phyloP scores from a whole-genome alignment of 2,329 filamentous ascomycete species.

The Phyllosticta citrichinensis region DNA sequence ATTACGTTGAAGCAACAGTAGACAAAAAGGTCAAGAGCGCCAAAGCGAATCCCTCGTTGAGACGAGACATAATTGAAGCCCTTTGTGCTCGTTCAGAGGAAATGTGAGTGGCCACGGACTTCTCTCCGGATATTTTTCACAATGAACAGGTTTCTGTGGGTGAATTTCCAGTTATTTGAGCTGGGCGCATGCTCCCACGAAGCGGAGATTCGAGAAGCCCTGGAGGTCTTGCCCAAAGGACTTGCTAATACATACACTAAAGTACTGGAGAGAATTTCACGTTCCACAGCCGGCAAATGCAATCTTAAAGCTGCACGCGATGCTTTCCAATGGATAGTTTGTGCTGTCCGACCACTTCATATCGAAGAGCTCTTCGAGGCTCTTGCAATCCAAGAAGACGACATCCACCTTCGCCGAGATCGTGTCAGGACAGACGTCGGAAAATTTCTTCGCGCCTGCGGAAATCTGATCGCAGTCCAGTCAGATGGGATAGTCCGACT shows the following conservation, averaged over 20 bases:
- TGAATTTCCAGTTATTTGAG: slow-evolving; percentile 21
- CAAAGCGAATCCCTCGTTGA: slow-evolving; percentile 10
- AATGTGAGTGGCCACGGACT: slow-evolving; percentile 13
- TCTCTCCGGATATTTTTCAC: neutral
- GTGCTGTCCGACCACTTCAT: slow-evolving; percentile 13
- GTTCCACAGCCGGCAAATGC: neutral
- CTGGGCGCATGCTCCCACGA: slow-evolving; percentile 20
- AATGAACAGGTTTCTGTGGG: slow-evolving; percentile 23
- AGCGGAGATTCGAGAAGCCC: slow-evolving; percentile 14
- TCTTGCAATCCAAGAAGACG: slow-evolving; percentile 9
- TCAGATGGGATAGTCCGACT: slow-evolving; percentile 10
- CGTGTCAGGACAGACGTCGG: slow-evolving; percentile 7
- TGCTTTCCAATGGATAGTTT: slow-evolving; percentile 14
- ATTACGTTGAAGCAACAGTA: slow-evolving; percentile 11
- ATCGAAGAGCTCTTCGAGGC: slow-evolving; percentile 18
- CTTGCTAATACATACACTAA: slow-evolving; percentile 18
- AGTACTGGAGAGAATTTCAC: slow-evolving; percentile 11
- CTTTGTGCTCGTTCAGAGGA: slow-evolving; percentile 13
- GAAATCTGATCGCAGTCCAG: slow-evolving; percentile 13
- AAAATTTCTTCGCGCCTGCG: slow-evolving; percentile 11
- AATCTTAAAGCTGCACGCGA: slow-evolving; percentile 11
- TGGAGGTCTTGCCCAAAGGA: slow-evolving; percentile 18
- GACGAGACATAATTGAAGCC: slow-evolving; percentile 11
- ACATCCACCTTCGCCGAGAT: slow-evolving; percentile 11
- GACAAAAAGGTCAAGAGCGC: too few species aligned